Evolutionary conservation across 805 yeast genomes (phyloP).

Genomic region (Pichia kluyveri): DNA sequence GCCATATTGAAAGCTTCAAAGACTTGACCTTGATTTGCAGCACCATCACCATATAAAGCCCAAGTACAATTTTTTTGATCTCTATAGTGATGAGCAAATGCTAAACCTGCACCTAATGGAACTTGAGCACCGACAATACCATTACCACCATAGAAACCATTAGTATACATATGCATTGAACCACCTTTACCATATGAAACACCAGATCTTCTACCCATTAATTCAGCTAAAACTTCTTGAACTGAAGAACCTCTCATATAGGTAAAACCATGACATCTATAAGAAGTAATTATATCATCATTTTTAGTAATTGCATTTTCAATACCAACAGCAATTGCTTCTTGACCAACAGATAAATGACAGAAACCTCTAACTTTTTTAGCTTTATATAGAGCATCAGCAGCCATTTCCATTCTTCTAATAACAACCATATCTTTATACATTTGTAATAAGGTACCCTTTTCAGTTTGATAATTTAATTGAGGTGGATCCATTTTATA

Average conservation of each 20-base stretch:
- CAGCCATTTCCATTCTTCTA: conserved; percentile 98
- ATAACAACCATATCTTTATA: conserved; percentile 91
- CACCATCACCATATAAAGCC: conserved; percentile 97
- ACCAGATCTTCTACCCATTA: conserved; percentile 95
- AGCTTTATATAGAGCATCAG: conserved; percentile 96
- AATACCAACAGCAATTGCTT: conserved; percentile 97
- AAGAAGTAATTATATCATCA: conserved; percentile 91
- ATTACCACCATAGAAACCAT: conserved; percentile 97
- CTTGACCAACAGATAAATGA: conserved; percentile 97
- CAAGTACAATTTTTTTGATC: conserved; percentile 73
- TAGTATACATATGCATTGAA: conserved; percentile 97
- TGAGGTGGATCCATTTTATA: conserved; percentile 72
- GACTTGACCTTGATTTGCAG: conserved; percentile 98
- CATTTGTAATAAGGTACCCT: conserved; percentile 77
- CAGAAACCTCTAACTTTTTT: conserved; percentile 99
- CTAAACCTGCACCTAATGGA: conserved; percentile 95
- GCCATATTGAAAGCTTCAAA: conserved; percentile 99
- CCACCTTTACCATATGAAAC: conserved; percentile 98
- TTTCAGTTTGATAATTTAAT: conserved; percentile 67
- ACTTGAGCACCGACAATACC: conserved; percentile 99
- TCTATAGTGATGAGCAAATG: conserved; percentile 96
- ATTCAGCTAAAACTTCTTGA: conserved; percentile 83
- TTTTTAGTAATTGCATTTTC: conserved; percentile 82
- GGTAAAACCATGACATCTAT: conserved; percentile 98
- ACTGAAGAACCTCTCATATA: conserved; percentile 94